Conservation (phyloP, 2,329 filamentous ascomycete genomes). For the Aspergillus ochraceus region DNA sequence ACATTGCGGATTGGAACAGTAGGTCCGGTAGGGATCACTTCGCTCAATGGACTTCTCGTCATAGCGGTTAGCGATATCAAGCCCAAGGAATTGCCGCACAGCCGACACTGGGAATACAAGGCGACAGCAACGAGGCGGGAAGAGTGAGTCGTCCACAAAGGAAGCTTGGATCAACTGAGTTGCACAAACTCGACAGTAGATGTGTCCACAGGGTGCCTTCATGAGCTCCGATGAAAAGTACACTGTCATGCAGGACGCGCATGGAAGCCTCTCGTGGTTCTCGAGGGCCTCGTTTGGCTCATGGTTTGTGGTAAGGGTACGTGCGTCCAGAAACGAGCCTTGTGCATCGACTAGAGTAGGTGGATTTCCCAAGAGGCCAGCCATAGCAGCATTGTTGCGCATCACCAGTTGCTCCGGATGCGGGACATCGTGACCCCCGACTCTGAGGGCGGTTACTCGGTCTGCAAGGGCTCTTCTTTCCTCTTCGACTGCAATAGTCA, state of each 20-base stretch:
- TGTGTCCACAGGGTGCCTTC: background rate
- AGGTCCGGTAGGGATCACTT: conserved; percentile 23
- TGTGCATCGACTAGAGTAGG: background rate
- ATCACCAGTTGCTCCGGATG: conserved; percentile 1
- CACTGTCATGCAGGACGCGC: background rate
- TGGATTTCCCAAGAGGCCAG: background rate
- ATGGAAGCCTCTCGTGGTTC: background rate
- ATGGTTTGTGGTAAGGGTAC: background rate
- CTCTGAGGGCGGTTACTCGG: background rate
- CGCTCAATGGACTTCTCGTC: conserved; percentile 25
- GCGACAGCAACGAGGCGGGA: conserved; percentile 31
- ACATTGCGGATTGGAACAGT: conserved; percentile 25
- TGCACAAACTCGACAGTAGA: conserved; percentile 14
- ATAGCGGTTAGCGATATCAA: conserved; percentile 6
- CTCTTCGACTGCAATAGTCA: conserved; percentile 6
- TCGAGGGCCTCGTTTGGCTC: background rate
- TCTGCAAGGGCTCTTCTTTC: conserved; percentile 7
- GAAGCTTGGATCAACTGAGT: conserved; percentile 18
- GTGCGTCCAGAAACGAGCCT: background rate
- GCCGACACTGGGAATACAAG: conserved; percentile 16
- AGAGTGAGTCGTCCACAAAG: conserved; percentile 23
- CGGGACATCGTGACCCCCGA: background rate
- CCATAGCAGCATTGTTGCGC: background rate
- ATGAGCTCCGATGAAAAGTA: background rate
- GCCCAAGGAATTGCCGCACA: conserved; percentile 9